These are phyloP conservation scores for Colletotrichum gigasporum DNA, from an alignment of 2,329 filamentous ascomycete genomes.

Conservation along the genomic window DNA sequence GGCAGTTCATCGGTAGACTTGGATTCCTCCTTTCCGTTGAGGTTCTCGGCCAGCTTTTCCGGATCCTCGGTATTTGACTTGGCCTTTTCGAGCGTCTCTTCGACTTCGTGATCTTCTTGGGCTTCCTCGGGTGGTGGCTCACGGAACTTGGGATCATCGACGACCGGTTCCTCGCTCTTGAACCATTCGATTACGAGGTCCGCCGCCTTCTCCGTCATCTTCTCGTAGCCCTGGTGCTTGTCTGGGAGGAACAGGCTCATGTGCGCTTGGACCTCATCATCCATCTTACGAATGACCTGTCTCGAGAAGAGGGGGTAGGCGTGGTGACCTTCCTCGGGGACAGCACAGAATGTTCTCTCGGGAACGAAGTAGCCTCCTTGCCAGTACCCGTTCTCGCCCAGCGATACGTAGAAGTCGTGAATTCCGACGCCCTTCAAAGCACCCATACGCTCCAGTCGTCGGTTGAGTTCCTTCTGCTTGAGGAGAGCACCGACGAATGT, in stretches of 20 bases:
- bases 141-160: slow-evolving; percentile 57
- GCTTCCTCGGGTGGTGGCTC: slow-evolving; percentile 48
- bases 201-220: slow-evolving; percentile 68
- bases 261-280: slow-evolving; percentile 79
- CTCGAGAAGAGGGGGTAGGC: slow-evolving; percentile 57
- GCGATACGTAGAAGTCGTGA: slow-evolving; percentile 78
- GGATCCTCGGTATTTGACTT: slow-evolving; percentile 37
- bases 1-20: slow-evolving; percentile 37
- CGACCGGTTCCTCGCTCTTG: slow-evolving; percentile 51
- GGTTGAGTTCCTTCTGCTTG: slow-evolving; percentile 75
- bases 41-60: slow-evolving; percentile 32
- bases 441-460: slow-evolving; percentile 71
- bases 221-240: slow-evolving; percentile 71
- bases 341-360: slow-evolving; percentile 82
- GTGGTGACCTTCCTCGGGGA: slow-evolving; percentile 63
- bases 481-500: slow-evolving; percentile 86
- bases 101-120: slow-evolving; percentile 39
- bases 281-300: slow-evolving; percentile 69
- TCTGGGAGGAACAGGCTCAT: slow-evolving; percentile 71
- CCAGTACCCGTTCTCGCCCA: slow-evolving; percentile 77
- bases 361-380: slow-evolving; percentile 67
- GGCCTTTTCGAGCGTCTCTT: slow-evolving; percentile 42
- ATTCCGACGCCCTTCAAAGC: slow-evolving; percentile 72
- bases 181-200: slow-evolving; percentile 68
- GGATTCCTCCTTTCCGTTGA: slow-evolving; percentile 29